A percentile compares a stretch with the other conserved stretches of the same genome.
Conservation (phyloP, 495 filamentous ascomycete species). For the Hypoxylon lenormandii region DNA sequence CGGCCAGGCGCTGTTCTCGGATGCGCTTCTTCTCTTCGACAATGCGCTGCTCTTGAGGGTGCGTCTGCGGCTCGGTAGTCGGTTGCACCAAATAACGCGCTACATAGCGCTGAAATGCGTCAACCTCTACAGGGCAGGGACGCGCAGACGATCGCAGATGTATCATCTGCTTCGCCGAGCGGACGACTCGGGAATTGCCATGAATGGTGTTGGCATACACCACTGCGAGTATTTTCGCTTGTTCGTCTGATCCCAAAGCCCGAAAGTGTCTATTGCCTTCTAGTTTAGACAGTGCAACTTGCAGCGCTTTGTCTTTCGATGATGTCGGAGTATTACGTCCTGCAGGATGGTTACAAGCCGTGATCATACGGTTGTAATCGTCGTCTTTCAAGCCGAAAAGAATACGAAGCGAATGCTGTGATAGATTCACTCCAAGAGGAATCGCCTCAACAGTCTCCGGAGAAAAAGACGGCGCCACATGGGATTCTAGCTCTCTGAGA, state of each 20-base stretch:
- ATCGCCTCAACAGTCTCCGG: conserved; percentile 9
- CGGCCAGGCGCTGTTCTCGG: too few relatives aligned
- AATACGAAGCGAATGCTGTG: conserved; percentile 20
- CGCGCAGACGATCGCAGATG: conserved; percentile 3
- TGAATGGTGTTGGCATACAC: conserved; percentile 32
- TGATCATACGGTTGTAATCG: conserved; percentile 14
- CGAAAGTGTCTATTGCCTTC: conserved; percentile 15
- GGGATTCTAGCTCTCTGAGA: too few relatives aligned
- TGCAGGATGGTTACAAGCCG: not conserved
- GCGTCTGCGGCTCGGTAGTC: too few relatives aligned
- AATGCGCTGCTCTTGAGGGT: too few relatives aligned
- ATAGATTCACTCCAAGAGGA: conserved; percentile 4
- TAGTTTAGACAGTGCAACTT: conserved; percentile 18
- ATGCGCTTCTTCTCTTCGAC: too few relatives aligned
- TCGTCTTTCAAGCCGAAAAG: conserved; percentile 13
- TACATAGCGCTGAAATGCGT: too few relatives aligned
- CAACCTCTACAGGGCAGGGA: conserved; percentile 15
- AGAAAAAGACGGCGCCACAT: not conserved
- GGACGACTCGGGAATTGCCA: conserved; percentile 10
- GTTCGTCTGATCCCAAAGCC: conserved; percentile 18
- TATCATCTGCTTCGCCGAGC: conserved; percentile 18
- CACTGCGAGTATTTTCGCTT: conserved; percentile 15
- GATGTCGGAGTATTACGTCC: not conserved
- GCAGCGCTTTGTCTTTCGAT: not conserved
- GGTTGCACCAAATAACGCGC: too few relatives aligned